phyloP scores from a whole-genome alignment of 768 basidiomycete species.

The Rhodocollybia butyracea region DNA sequence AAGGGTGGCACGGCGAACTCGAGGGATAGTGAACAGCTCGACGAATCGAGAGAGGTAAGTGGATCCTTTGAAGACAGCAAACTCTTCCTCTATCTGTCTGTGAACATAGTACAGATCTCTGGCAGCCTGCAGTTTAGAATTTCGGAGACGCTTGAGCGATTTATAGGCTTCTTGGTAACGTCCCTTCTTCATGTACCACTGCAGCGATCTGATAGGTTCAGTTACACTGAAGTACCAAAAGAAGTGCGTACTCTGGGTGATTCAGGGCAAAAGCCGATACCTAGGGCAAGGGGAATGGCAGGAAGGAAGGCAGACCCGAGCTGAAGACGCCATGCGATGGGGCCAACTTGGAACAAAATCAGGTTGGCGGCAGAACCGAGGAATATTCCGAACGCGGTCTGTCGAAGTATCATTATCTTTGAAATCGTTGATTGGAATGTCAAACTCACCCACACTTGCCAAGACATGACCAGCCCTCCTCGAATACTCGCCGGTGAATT shows the following conservation, averaged over 20 bases:
- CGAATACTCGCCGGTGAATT: constrained; percentile 78
- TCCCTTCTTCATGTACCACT: constrained; percentile 78
- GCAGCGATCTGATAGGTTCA: constrained; percentile 28
- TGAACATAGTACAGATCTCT: constrained; percentile 80
- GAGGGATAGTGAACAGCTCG: constrained; percentile 53
- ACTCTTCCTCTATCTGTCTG: constrained; percentile 64
- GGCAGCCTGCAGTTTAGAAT: constrained; percentile 71
- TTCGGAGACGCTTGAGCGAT: constrained; percentile 65
- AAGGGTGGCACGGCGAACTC: constrained; percentile 52
- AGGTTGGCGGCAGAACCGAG: constrained; percentile 69
- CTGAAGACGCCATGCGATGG: constrained; percentile 78
- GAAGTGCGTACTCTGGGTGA: neutral
- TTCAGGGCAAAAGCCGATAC: constrained; percentile 51
- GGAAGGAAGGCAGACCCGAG: constrained; percentile 68
- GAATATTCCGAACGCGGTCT: constrained; percentile 82
- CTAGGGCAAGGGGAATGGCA: constrained; percentile 44
- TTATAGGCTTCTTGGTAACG: constrained; percentile 67
- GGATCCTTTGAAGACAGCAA: constrained; percentile 44
- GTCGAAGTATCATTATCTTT: neutral
- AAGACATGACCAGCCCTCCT: constrained; percentile 89
- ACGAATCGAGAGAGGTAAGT: constrained; percentile 25
- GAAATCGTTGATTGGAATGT: neutral
- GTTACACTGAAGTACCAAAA: constrained; percentile 3
- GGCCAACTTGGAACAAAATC: constrained; percentile 51
- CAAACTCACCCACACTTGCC: constrained; percentile 73